Base-by-base conservation (phyloP, 345 rosid genomes). In the Salix caprea region DNA sequence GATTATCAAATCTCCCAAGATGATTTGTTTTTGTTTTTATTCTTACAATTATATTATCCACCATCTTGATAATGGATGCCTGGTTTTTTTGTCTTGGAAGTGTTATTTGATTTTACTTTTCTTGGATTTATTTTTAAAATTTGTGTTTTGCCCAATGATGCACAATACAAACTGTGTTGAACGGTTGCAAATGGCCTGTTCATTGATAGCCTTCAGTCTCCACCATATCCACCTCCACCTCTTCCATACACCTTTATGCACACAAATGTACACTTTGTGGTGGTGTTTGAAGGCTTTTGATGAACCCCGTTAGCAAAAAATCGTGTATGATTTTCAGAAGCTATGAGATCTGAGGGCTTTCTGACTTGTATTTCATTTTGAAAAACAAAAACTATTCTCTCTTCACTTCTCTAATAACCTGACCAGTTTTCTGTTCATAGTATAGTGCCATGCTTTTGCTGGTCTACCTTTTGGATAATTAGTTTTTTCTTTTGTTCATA, bases 281-380 rank as follows among this genome's bases (percentile, higher is more conserved):
- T 78, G 81, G 40, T 77, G 12, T 21, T 71, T 82, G 36, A 77
- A 50, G 78, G 78, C 81, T 75, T 76, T 78, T 76, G 85, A 78
- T 69, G 82, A 79, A 78, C 40, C 8, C 72, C 80, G 16, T 73
- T 71, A 72, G 83, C 81, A 4, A 14, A 7, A 18, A 74, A 61
- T 87, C 81, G 71, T 73, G 76, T 16, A 81, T 85, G 90, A 84
- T 84, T 75, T 74, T 68, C 74, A 79, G 18, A 82, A 87, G 89
- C 90, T 87, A 82, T 85, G 90, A 89, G 86, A 84, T 89, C 87
- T 82, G 87, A 87, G 88, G 87, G 90, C 78, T 82, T 74, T 62
- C 30, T 21, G 3, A n/a, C 26, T 21, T 10, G 3, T 56, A 0
- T 2, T 56, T 56, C 4, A 21, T 21, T 56, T 56, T 7, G 8